These are phyloP conservation scores for Gnomoniopsis sp. DNA, from an alignment of 2,329 filamentous ascomycete genomes.

Conservation along the genomic window DNA sequence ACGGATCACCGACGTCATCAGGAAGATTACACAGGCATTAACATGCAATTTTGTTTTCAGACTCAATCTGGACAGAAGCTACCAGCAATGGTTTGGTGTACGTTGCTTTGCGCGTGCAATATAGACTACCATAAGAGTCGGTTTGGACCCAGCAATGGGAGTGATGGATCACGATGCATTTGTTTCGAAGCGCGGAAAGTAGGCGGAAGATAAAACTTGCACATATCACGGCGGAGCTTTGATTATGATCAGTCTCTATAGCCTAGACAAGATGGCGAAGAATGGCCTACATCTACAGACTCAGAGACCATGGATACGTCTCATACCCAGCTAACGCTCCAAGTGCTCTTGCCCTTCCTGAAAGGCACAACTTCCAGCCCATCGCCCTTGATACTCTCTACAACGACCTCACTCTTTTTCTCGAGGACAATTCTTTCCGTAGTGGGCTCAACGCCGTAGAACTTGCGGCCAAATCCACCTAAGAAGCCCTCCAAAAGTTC, in stretches of 20 bases:
- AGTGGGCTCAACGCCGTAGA: conserved; percentile 52
- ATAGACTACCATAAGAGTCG: not conserved
- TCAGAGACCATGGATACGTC: not conserved
- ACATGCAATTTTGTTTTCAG: not conserved
- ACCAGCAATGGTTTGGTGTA: not conserved
- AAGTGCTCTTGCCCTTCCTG: conserved; percentile 57
- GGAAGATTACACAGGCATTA: not conserved
- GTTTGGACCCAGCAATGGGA: not conserved
- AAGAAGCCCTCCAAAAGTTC: conserved; percentile 54
- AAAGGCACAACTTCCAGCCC: conserved; percentile 65
- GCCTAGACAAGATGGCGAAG: not conserved
- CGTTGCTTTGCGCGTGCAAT: not conserved
- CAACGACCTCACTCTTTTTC: conserved; percentile 52
- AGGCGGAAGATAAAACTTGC: not conserved
- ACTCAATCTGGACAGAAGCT: too few relatives aligned
- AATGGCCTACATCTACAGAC: conserved; percentile 5
- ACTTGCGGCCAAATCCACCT: conserved; percentile 47
- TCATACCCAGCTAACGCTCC: conserved; percentile 37
- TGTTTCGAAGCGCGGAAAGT: not conserved
- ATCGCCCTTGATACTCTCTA: conserved; percentile 49
- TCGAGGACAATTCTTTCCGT: conserved; percentile 54
- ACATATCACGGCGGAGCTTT: not conserved
- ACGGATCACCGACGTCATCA: not conserved
- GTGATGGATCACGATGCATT: not conserved
- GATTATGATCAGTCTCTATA: conserved; percentile 9